These are phyloP conservation scores for Gossypium arboreum DNA, from an alignment of 345 rosid species.

Conservation along the genomic window DNA sequence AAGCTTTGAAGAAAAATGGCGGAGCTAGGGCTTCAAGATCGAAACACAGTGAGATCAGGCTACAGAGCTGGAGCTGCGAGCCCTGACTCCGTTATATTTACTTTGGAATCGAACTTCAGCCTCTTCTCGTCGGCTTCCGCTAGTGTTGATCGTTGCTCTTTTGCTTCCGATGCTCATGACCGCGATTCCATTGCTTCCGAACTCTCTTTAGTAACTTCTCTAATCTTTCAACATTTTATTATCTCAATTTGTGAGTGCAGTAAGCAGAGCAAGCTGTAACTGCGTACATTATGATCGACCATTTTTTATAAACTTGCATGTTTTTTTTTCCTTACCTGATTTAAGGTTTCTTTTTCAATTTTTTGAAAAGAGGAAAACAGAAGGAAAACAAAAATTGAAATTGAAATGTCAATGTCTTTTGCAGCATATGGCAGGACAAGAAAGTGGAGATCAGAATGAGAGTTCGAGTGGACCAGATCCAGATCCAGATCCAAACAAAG, in stretches of 20 bases:
- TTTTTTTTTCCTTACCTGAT: neutral
- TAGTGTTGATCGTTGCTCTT: constrained; percentile 88
- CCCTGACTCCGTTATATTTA: constrained; percentile 81
- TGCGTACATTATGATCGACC: neutral
- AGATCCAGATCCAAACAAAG: constrained; percentile 83
- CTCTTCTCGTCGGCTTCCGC: constrained; percentile 88
- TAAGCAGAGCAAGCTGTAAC: neutral
- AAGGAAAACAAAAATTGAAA: neutral
- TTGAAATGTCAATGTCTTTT: constrained; percentile 16
- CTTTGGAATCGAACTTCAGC: constrained; percentile 75
- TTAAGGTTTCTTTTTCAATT: neutral
- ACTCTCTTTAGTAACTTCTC: constrained; percentile 49
- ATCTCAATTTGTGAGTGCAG: neutral
- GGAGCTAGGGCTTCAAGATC: constrained; percentile 35
- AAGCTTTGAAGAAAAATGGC: constrained; percentile 32
- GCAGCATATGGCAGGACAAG: constrained; percentile 66
- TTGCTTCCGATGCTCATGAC: constrained; percentile 72
- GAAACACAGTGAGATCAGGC: constrained; percentile 32
- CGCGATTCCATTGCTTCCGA: constrained; percentile 67
- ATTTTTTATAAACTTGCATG: constrained; percentile 5
- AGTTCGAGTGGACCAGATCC: constrained; percentile 60
- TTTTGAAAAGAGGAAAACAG: neutral
- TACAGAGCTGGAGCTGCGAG: constrained; percentile 61
- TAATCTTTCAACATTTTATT: neutral
- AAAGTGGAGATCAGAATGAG: constrained; percentile 48